Conservation (phyloP, 2,329 filamentous ascomycete species). For the Fusarium secorum region DNA sequence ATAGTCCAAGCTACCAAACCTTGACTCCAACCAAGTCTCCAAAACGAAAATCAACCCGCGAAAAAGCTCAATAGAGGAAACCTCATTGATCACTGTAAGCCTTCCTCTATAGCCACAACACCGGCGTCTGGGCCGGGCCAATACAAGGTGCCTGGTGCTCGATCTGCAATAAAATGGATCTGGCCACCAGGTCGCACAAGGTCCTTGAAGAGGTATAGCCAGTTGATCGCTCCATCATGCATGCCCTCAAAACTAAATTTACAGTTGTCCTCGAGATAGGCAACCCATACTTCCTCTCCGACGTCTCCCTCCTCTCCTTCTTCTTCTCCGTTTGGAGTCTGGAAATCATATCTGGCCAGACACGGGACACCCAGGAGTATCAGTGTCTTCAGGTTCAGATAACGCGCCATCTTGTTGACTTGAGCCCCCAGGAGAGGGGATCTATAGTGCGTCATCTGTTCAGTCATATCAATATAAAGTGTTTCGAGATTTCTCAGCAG, state of each 20-base stretch:
- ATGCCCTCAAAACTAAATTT: accelerated
- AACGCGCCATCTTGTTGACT: neutral
- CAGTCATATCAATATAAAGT: neutral
- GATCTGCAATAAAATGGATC: neutral
- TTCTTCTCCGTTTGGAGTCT: no score
- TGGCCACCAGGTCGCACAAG: neutral
- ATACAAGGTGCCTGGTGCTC: neutral
- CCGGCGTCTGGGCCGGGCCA: neutral
- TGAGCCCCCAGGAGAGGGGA: neutral
- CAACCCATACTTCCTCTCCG: neutral
- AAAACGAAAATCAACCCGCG: no score
- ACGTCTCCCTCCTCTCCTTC: no score
- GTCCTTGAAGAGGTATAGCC: neutral
- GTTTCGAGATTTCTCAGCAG: neutral
- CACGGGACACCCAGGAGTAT: neutral
- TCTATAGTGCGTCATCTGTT: accelerated
- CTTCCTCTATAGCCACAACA: neutral
- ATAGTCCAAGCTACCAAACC: neutral
- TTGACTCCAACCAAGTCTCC: neutral
- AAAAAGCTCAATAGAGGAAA: neutral
- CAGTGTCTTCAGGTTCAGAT: neutral
- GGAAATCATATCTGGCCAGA: neutral
- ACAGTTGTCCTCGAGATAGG: neutral
- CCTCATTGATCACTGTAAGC: neutral
- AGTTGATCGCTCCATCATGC: neutral